Conservation (phyloP, 805 yeast genomes). For the Hanseniaspora hatyaiensis region DNA sequence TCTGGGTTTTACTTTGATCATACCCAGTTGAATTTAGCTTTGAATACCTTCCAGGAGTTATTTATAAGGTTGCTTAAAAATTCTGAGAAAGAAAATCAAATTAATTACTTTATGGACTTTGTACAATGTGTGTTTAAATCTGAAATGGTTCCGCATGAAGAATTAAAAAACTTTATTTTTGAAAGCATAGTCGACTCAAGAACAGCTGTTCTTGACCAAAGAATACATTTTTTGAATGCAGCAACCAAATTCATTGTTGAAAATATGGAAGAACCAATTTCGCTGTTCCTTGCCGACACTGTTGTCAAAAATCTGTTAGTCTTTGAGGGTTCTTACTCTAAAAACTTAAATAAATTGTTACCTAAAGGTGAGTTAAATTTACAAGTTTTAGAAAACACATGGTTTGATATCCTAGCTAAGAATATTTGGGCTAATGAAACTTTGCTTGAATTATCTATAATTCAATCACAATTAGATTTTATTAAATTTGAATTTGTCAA, state of each 20-base stretch:
- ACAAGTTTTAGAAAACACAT: constrained; percentile 24
- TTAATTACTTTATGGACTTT: constrained; percentile 38
- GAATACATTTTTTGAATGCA: constrained; percentile 41
- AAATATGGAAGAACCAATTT: constrained; percentile 40
- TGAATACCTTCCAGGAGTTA: constrained; percentile 46
- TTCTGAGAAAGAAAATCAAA: constrained; percentile 23
- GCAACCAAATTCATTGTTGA: constrained; percentile 42
- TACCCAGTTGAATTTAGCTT: constrained; percentile 60
- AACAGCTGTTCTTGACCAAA: constrained; percentile 35
- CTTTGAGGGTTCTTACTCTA: constrained; percentile 44
- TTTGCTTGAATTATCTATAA: constrained; percentile 34
- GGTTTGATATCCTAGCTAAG: constrained; percentile 55
- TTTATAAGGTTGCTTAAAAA: constrained; percentile 32
- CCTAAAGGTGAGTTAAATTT: constrained; percentile 29
- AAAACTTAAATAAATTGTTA: constrained; percentile 39
- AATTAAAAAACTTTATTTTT: constrained; percentile 48
- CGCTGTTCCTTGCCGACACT: constrained; percentile 48
- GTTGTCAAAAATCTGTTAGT: constrained; percentile 56
- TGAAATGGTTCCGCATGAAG: constrained; percentile 26
- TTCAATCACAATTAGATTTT: constrained; percentile 60
- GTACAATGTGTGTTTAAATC: constrained; percentile 28
- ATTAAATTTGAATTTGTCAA: constrained; percentile 71
- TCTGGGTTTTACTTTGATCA: constrained; percentile 33
- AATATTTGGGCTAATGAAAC: constrained; percentile 63
- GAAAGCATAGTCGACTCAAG: constrained; percentile 37